Base-by-base conservation (phyloP, 148 eudicot genomes). In the Amaranthus hypochondriacus region DNA sequence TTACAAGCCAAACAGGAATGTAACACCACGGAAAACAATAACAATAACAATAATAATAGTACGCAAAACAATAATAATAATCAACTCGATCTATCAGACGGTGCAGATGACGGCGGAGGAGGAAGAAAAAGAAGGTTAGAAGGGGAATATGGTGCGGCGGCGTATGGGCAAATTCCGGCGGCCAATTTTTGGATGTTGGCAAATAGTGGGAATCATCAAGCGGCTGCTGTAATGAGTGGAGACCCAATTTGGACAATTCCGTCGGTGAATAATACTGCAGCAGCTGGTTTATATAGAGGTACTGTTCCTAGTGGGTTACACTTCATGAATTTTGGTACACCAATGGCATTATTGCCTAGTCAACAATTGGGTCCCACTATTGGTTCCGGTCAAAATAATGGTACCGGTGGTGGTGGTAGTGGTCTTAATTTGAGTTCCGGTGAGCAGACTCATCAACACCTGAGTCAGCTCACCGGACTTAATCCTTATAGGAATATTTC, bases 231-330 rank as follows among this genome's bases (percentile, higher is more conserved):
- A 0, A 82, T 79, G 71, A 71, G 85, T 4, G 90, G 87, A 0
- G 96, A 91, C 67, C 89, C 93, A 7, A 75, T 89, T n/a, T 92
- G 97, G 97, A 84, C 98, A 49, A 86, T 91, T 61, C 93, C 93
- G 3, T 72, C 85, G 9, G 80, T 85, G 39, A 89, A 81, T 59
- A 90, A 85, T 62, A 83, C 56, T 43, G 80, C 69, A 7, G 82
- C 69, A 11, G 79, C 79, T 5, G 82, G 83, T 7, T 75, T 93
- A 76, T 90, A 91, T 70, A 83, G 97, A 69, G 92, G 90, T 9
- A 81, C 78, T 6, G 73, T 85, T 60, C 84, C 93, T 6, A 86
- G 92, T 75, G 98, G 96, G 5, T 78, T 94, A 66, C 98, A 94
- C 77, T 92, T 94, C 55, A 86, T 94, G 98, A 94, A 94, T 70